A percentile compares a stretch with the other conserved stretches of the same genome.
phyloP scores from a whole-genome alignment of 2,329 filamentous ascomycete species.

The Bipolaris bicolor region DNA sequence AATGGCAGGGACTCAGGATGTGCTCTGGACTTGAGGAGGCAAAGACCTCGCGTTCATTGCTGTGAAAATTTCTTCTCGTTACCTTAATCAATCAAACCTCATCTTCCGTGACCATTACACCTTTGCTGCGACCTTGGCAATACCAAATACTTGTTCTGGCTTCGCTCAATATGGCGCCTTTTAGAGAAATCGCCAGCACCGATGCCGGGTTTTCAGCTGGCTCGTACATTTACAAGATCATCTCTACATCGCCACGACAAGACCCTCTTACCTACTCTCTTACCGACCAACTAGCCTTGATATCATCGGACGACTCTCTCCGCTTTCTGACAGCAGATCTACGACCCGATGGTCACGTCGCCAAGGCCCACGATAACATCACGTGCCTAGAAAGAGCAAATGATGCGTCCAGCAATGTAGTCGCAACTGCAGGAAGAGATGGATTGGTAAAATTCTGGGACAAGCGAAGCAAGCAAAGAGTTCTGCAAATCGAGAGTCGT shows the following conservation, averaged over 20 bases:
- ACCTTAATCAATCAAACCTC: slow-evolving; percentile 3
- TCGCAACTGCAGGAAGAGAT: slow-evolving; percentile 75
- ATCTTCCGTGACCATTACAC: neutral
- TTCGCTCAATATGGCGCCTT: slow-evolving; percentile 25
- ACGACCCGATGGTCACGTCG: slow-evolving; percentile 57
- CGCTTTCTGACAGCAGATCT: slow-evolving; percentile 65
- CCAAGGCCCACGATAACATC: slow-evolving; percentile 66
- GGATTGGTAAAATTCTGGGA: slow-evolving; percentile 72
- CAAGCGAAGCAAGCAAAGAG: slow-evolving; percentile 60
- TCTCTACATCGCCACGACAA: slow-evolving; percentile 41
- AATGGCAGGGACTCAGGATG: neutral
- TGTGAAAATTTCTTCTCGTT: slow-evolving; percentile 23
- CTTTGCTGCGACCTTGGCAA: neutral
- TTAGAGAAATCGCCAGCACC: slow-evolving; percentile 24
- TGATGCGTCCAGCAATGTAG: slow-evolving; percentile 55
- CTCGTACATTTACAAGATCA: slow-evolving; percentile 50
- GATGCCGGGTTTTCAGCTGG: slow-evolving; percentile 39
- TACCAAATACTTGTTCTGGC: neutral
- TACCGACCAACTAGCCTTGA: slow-evolving; percentile 60
- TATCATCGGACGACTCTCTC: slow-evolving; percentile 74
- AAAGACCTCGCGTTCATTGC: slow-evolving; percentile 5
- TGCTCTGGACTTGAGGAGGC: neutral
- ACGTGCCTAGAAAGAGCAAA: slow-evolving; percentile 67
- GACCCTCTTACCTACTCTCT: slow-evolving; percentile 40
- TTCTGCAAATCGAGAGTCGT: slow-evolving; percentile 46